These are phyloP conservation scores for Suhomyces anneliseae DNA, from an alignment of 1,139 yeast genomes.

Conservation along the genomic window DNA sequence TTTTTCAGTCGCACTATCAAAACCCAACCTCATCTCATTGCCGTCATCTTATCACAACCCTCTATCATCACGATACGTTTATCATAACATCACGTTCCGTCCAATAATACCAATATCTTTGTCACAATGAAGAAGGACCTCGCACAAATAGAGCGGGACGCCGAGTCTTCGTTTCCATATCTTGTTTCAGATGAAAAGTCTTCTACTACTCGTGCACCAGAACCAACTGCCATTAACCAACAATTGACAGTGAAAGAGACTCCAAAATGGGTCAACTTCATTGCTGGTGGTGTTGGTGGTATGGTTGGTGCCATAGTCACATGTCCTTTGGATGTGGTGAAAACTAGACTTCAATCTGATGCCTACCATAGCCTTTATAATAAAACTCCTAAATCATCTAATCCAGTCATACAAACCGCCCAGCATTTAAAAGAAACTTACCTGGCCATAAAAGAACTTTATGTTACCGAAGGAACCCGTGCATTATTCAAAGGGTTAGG, in stretches of 20 bases:
- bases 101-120: no score
- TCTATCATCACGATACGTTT: background rate
- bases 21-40: background rate
- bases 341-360: conserved; percentile 91
- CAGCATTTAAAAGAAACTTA: conserved; percentile 85
- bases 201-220: conserved; percentile 41
- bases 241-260: conserved; percentile 16
- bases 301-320: conserved; percentile 96
- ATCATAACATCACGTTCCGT: no score
- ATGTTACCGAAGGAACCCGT: conserved; percentile 73
- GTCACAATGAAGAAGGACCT: conserved; percentile 13
- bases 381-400: conserved; percentile 41
- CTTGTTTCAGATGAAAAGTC: conserved; percentile 73
- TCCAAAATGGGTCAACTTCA: conserved; percentile 92
- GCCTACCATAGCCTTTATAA: conserved; percentile 52
- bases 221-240: conserved; percentile 21
- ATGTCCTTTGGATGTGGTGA: conserved; percentile 94
- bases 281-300: conserved; percentile 99
- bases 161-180: conserved; percentile 57
- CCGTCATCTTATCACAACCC: background rate
- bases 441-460: conserved; percentile 66
- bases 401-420: conserved; percentile 45
- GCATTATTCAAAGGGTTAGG: conserved; percentile 94
- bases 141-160: conserved; percentile 49
- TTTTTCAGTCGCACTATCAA: background rate